Evolutionary conservation across 1,139 yeast genomes (phyloP).

Genomic region (Blastobotrys capitulatus): DNA sequence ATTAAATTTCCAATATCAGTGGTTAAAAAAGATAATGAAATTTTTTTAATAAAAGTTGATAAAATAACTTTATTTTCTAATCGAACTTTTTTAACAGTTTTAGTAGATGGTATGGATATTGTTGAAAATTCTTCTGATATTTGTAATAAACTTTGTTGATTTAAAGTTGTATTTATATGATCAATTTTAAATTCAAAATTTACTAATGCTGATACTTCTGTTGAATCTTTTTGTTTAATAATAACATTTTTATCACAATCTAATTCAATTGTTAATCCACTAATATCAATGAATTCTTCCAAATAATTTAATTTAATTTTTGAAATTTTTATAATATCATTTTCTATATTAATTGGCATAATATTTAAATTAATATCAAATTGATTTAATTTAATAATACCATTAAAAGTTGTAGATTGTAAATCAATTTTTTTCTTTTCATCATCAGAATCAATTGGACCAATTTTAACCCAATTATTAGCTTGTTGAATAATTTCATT

Average conservation of each 20-base stretch:
- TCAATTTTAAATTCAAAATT: conserved; percentile 11
- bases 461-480: neutral
- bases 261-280: neutral
- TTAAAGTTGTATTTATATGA: conserved; percentile 5
- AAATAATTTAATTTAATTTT: neutral
- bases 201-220: conserved; percentile 10
- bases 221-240: conserved; percentile 13
- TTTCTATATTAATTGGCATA: conserved; percentile 21
- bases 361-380: conserved; percentile 14
- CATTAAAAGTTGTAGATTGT: conserved; percentile 20
- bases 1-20: conserved; percentile 20
- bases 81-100: neutral
- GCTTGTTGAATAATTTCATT: conserved; percentile 12
- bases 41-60: conserved; percentile 2
- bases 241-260: conserved; percentile 8
- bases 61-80: conserved; percentile 2
- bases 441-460: conserved; percentile 2
- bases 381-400: conserved; percentile 14
- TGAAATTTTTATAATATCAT: conserved; percentile 10
- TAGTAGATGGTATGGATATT: neutral
- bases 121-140: neutral
- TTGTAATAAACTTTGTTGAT: neutral
- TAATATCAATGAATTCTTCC: conserved; percentile 6
- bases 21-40: conserved; percentile 9
- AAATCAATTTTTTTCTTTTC: conserved; percentile 8